Percentiles rank a stretch among this genome's conserved stretches.
Conservation (phyloP, 768 basidiomycete species). For the Boletus rubropictus region DNA sequence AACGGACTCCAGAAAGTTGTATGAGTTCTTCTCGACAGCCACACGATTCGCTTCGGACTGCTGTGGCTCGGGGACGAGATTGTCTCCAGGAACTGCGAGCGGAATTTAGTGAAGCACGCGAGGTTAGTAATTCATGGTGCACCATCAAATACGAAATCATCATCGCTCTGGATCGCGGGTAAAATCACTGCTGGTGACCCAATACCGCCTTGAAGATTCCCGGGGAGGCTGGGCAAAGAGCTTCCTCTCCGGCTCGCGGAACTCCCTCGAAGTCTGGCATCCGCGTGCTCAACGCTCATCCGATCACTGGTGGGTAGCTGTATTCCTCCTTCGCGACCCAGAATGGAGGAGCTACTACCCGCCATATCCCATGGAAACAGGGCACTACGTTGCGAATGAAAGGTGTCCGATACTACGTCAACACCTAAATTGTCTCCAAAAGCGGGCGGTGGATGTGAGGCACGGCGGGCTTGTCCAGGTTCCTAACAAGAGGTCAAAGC, state of each 20-base stretch:
- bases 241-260: constrained; percentile 54
- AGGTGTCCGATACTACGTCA: constrained; percentile 36
- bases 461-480: constrained; percentile 78
- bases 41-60: constrained; percentile 50
- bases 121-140: constrained; percentile 11
- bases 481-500: constrained; percentile 44
- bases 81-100: constrained; percentile 26
- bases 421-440: constrained; percentile 46
- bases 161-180: constrained; percentile 41
- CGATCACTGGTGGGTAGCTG: constrained; percentile 37
- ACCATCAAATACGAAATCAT: constrained; percentile 69
- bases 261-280: constrained; percentile 48
- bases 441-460: constrained; percentile 51
- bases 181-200: constrained; percentile 48
- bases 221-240: constrained; percentile 47
- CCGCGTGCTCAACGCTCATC: constrained; percentile 46
- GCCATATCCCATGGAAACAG: constrained; percentile 85
- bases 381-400: constrained; percentile 59
- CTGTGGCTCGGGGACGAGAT: constrained; percentile 40
- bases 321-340: constrained; percentile 33
- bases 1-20: constrained; percentile 73
- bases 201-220: constrained; percentile 36
- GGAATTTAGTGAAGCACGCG: constrained; percentile 12
- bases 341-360: constrained; percentile 54
- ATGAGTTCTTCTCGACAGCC: constrained; percentile 68